Evolutionary conservation across 306 rosid genomes (phyloP).

Genomic region (Pterocarpus macrocarpus): DNA sequence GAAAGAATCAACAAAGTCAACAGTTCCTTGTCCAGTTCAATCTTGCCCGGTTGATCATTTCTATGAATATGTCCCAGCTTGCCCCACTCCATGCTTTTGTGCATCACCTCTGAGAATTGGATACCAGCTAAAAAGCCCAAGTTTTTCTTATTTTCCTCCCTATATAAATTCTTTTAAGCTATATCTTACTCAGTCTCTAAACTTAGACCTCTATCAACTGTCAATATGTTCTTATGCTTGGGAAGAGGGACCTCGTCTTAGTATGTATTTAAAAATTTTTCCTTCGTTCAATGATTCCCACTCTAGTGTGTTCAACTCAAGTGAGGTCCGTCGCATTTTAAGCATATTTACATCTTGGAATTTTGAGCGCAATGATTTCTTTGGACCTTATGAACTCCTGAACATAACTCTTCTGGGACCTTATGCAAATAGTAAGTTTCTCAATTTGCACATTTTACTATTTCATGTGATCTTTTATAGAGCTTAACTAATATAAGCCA

Average conservation of each 20-base stretch:
- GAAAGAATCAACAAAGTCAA: constrained; percentile 42
- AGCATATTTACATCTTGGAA: constrained; percentile 60
- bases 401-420: constrained; percentile 69
- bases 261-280: constrained; percentile 75
- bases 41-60: constrained; percentile 65
- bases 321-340: constrained; percentile 63
- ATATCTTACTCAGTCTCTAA: constrained; percentile 59
- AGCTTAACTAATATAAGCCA: background rate
- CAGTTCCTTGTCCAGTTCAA: constrained; percentile 48
- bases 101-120: constrained; percentile 78
- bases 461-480: background rate
- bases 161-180: constrained; percentile 42
- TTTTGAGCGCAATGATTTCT: constrained; percentile 58
- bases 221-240: constrained; percentile 62
- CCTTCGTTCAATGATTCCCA: constrained; percentile 56
- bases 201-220: constrained; percentile 60
- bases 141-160: constrained; percentile 83
- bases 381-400: constrained; percentile 92
- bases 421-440: constrained; percentile 61
- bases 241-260: constrained; percentile 84
- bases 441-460: constrained; percentile 53
- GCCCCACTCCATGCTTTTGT: constrained; percentile 70
- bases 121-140: constrained; percentile 91
- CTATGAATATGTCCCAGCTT: constrained; percentile 68
- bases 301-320: constrained; percentile 48